phyloP scores from a whole-genome alignment of 2,329 filamentous ascomycete genomes.

The Monosporascus sp. region DNA sequence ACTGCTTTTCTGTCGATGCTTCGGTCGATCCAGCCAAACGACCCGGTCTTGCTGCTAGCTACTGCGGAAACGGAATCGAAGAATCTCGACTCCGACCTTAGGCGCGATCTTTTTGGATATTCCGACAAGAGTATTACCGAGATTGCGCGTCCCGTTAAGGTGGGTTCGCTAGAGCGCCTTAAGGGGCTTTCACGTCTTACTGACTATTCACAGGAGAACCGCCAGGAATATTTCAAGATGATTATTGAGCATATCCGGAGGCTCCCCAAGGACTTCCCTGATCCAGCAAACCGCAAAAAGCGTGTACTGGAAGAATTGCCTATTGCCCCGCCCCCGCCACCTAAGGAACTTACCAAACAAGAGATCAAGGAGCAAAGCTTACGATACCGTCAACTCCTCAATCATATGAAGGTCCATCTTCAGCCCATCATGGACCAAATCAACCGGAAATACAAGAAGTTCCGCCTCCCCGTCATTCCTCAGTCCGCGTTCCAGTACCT shows the following conservation, averaged over 20 bases:
- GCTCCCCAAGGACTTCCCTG: slow-evolving; percentile 79
- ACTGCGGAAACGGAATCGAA: slow-evolving; percentile 68
- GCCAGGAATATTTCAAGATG: slow-evolving; percentile 74
- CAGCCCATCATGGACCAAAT: slow-evolving; percentile 98
- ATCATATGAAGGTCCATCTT: slow-evolving; percentile 80
- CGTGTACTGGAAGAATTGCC: slow-evolving; percentile 73
- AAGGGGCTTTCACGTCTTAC: neutral
- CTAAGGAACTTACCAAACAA: slow-evolving; percentile 65
- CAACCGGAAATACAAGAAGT: slow-evolving; percentile 83
- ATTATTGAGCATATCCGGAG: slow-evolving; percentile 74
- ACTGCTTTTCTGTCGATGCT: slow-evolving; percentile 81
- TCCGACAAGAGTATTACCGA: slow-evolving; percentile 73
- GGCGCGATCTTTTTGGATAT: slow-evolving; percentile 79
- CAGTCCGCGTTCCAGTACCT: slow-evolving; percentile 73
- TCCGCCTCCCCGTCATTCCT: slow-evolving; percentile 74
- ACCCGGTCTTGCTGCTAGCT: slow-evolving; percentile 84
- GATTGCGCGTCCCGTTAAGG: slow-evolving; percentile 61
- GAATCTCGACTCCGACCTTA: slow-evolving; percentile 57
- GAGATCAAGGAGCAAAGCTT: slow-evolving; percentile 77
- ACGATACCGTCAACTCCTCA: slow-evolving; percentile 77
- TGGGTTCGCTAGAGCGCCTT: slow-evolving; percentile 32
- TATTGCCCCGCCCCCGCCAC: slow-evolving; percentile 67
- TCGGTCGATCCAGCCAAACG: slow-evolving; percentile 78
- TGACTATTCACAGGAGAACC: slow-evolving; percentile 45
- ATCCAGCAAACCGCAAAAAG: slow-evolving; percentile 81